Evolutionary conservation across 2,329 filamentous ascomycete genomes (phyloP), one percentile per base, ranked within the genome.

Genomic region (Fusarium brachygibbosum): DNA sequence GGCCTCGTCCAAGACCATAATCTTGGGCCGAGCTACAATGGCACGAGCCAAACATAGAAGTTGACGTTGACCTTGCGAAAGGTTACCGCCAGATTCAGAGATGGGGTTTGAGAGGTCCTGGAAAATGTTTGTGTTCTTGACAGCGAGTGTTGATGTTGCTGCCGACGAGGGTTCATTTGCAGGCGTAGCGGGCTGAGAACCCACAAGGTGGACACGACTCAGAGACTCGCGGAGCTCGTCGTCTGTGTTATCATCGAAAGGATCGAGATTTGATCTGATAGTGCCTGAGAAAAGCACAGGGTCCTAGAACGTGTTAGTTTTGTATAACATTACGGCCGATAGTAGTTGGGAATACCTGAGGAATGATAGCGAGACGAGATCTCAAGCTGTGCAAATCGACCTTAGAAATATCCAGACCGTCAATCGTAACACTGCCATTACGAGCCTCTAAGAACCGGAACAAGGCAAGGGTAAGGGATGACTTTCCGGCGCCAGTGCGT

Each of bases 211-310:
- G 8, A 93, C 92, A 9, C 91, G 87, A 40, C 86, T 82, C 1
- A 96, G 83, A 1, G 89, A 91, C 70, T 93, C 90, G 37, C 85
- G 85, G 5, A 96, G 86, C 72, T 92, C 90, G 1, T 81, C 82
- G 68, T 95, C 92, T 2, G 83, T 86, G 74, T 93, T 88, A 63
- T 91, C 83, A 56, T 90, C 84, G 72, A 94, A 94, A 1, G 92
- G 90, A 74, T 96, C 93, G 6, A 96, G 84, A 73, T 95, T 95
- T 42, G 85, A 88, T 41, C 92, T 86, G 21, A 96, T 82, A 0
- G 92, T 94, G 23, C 93, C 93, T 1, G 90, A 92, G 80, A 96
- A 95, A 9, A 96, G 84, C 2, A 94, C 91, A 0, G 93, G 92
- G 70, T 95, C 92, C 79, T 94, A 70, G 3, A 50, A 14, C 6